Evolutionary conservation across 805 yeast genomes (phyloP), one percentile per base, ranked within the genome.

Genomic region (Tetrapisispora nanseiensis): DNA sequence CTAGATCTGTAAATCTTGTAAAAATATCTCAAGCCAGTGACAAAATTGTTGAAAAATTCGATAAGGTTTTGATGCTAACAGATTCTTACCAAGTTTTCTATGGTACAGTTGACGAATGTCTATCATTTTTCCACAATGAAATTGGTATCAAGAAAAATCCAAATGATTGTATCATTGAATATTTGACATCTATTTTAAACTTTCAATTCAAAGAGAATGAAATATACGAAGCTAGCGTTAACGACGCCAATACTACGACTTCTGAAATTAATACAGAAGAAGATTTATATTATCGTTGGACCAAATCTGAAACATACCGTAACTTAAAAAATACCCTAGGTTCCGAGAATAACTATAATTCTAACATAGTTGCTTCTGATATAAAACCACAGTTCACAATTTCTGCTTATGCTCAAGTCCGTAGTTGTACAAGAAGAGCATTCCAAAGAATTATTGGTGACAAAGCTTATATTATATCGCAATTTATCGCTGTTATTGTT

Each of bases 91-190:
- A 72, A 56, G 67, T 72, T 22, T 73, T 53, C 52, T 72, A 63
- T 50, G 77, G 77, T 43, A 55, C 65, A 37, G 64, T 70, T 7
- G 54, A 51, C 28, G 58, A 57, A 24, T 75, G 76, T 39, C 62
- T 67, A 55, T 66, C 59, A n/a, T 77, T 65, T 51, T 78, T 78
- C 53, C 51, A 60, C 36, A 59, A 63, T 16, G 44, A 45, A 19
- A 68, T 78, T 75, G 82, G 82, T 20, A 76, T 62, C 56, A 62
- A 63, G 20, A 74, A 76, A 50, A 69, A 73, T 36, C 68, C 70
- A 41, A 71, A 81, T 62, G 78, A 75, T 55, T 74, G 81, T 27
- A 75, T 80, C 34, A 73, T 80, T n/a, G 84, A 78, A 55, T 78
- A 65, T 55, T 65, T 78, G 47, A 77, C 82, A 15, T 69, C 80